Evolutionary conservation across 805 yeast genomes (phyloP).

Genomic region (Spathaspora passalidarum): DNA sequence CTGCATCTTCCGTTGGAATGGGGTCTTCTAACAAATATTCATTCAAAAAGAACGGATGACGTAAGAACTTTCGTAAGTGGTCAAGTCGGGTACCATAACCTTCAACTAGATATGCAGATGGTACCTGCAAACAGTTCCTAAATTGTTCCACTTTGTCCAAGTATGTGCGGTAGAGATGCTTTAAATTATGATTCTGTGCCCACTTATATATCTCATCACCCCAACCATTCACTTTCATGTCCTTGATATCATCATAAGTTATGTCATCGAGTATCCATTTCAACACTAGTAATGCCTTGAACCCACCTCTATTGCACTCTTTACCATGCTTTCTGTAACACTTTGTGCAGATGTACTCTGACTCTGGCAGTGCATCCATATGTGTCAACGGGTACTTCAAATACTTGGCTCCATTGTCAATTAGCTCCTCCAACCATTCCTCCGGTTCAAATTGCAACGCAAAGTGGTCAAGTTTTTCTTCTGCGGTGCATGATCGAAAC

Average conservation of each 20-base stretch:
- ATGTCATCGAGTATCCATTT: background rate
- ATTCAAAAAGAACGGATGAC: background rate
- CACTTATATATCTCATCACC: background rate
- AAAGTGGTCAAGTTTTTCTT: background rate
- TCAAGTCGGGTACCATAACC: background rate
- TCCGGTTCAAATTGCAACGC: background rate
- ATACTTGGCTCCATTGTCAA: background rate
- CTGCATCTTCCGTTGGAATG: background rate
- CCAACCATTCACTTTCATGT: background rate
- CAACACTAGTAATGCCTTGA: background rate
- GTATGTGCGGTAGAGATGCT: too few species aligned
- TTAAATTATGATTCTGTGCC: background rate
- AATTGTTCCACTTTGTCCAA: background rate
- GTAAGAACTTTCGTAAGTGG: background rate
- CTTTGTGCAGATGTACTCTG: background rate
- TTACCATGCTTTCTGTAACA: background rate
- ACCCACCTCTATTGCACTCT: background rate
- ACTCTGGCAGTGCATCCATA: background rate
- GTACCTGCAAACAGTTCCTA: too few species aligned
- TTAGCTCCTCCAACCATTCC: background rate
- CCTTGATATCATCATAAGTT: background rate
- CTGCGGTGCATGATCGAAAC: background rate
- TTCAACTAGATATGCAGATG: background rate
- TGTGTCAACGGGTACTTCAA: background rate
- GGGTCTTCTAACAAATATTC: background rate